These are phyloP conservation scores for Suhomyces emberorum DNA, from an alignment of 805 yeast genomes.

Conservation along the genomic window DNA sequence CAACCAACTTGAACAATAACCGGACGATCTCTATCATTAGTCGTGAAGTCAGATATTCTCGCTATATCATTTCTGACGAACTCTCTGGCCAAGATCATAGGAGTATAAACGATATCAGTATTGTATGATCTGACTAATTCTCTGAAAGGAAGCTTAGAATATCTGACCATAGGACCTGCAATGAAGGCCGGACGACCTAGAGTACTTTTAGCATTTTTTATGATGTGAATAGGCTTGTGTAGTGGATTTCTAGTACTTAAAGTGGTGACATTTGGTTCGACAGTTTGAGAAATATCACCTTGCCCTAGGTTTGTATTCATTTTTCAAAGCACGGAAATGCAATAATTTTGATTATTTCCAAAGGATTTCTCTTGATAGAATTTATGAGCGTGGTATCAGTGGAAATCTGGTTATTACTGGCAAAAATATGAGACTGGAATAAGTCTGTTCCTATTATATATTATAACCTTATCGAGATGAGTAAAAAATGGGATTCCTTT, in stretches of 20 bases:
- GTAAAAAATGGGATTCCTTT: constrained; percentile 2
- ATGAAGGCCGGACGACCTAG: constrained; percentile 36
- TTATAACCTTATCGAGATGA: not conserved
- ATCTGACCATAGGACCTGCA: constrained; percentile 95
- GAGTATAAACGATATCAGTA: constrained; percentile 85
- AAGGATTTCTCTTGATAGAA: no score
- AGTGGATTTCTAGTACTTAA: constrained; percentile 15
- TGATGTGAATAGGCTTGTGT: constrained; percentile 34
- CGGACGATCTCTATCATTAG: constrained; percentile 66
- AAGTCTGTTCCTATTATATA: no score
- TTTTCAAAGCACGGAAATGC: no score
- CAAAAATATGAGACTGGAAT: no score
- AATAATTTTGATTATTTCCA: no score
- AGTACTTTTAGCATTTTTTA: constrained; percentile 19
- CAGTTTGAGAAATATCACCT: no score
- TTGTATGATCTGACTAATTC: constrained; percentile 66
- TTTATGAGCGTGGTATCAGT: no score
- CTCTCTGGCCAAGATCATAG: constrained; percentile 95
- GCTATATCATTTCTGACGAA: constrained; percentile 84
- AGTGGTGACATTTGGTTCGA: not conserved
- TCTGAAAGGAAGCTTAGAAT: constrained; percentile 90
- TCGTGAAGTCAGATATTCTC: constrained; percentile 78
- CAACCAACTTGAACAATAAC: constrained; percentile 89
- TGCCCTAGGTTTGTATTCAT: no score
- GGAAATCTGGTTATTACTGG: no score